Evolutionary conservation across 768 basidiomycete species (phyloP), one percentile per base, ranked within the genome.

Genomic region (Astraeus odoratus): DNA sequence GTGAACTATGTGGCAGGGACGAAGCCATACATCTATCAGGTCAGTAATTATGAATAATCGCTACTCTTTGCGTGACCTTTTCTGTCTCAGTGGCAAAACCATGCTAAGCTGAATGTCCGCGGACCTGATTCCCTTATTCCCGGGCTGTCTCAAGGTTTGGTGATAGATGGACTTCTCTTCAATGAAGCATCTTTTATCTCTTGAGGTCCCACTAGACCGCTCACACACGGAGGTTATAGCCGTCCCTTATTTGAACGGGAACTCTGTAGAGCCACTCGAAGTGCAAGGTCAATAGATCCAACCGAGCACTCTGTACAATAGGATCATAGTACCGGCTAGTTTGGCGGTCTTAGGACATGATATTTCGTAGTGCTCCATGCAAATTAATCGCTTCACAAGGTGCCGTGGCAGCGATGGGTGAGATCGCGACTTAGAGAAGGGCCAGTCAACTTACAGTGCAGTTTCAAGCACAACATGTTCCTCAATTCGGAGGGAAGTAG

Each of bases 21-120:
- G 18, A 93, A 94, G 64, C 95, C 92, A 0, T 94, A 82, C 63
- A 86, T 95, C 62, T 96, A 95, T 65, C 90, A 94, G 78, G 92
- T 86, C 43, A 44, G 80, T 67, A 31, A 42, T 43, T 8, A 25
- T 25, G 35, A 18, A 6, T 4, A 12, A 18, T 16, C 1, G 10
- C 12, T 34, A 8, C 9, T 10, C 35, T 35, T 48, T 25, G 41
- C 27, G 19, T 31, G 40, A 34, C 43, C 1, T 36, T 1, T 29
- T 1, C 33, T 31, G 37, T 48, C 15, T 8, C 37, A 84, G 81
- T 83, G 75, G 72, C 65, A 72, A 55, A 83, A 82, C 60, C 69
- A 71, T 1, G 68, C 64, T n/a, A 76, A 69, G 46, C 61, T 85
- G 20, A 52, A 60, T 8, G 64, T 85, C 36, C 73, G 59, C 58